These are phyloP conservation scores for Trichophyton schoenleinii DNA, from an alignment of 2,329 filamentous ascomycete genomes.

Conservation along the genomic window DNA sequence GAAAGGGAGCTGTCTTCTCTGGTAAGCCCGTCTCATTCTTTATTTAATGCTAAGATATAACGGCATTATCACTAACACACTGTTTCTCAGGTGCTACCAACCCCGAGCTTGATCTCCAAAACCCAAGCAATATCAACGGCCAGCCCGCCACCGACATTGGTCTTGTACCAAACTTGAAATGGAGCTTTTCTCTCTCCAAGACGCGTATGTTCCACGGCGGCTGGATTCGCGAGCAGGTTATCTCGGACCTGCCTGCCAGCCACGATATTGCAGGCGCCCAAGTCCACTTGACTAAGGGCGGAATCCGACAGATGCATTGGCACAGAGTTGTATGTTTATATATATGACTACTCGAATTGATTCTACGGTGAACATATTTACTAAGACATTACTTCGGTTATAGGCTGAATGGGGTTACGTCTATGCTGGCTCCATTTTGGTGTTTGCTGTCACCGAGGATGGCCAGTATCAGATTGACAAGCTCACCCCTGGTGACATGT, in stretches of 20 bases:
- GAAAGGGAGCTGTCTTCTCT: constrained; percentile 46
- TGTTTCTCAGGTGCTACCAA: constrained; percentile 48
- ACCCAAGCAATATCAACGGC: constrained; percentile 51
- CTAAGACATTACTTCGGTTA: not conserved
- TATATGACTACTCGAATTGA: not conserved
- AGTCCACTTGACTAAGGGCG: constrained; percentile 54
- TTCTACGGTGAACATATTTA: not conserved
- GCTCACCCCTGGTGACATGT: constrained; percentile 51
- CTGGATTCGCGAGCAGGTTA: constrained; percentile 54
- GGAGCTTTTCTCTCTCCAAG: constrained; percentile 58
- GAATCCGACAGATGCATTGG: constrained; percentile 55
- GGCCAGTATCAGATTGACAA: constrained; percentile 45
- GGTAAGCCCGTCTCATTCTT: constrained; percentile 32
- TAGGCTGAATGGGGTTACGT: constrained; percentile 57
- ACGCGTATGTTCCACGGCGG: constrained; percentile 51
- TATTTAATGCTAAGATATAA: not conserved
- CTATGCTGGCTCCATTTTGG: constrained; percentile 44
- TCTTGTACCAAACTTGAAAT: constrained; percentile 55
- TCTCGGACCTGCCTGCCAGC: constrained; percentile 53
- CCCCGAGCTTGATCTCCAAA: constrained; percentile 46
- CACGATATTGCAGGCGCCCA: constrained; percentile 56
- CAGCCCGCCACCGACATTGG: constrained; percentile 49
- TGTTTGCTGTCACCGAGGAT: constrained; percentile 51
- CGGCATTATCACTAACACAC: constrained; percentile 2
- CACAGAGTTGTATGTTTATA: constrained; percentile 45